These are phyloP conservation scores for Phaffomyces thermotolerans DNA, from an alignment of 805 yeast genomes.

Conservation along the genomic window DNA sequence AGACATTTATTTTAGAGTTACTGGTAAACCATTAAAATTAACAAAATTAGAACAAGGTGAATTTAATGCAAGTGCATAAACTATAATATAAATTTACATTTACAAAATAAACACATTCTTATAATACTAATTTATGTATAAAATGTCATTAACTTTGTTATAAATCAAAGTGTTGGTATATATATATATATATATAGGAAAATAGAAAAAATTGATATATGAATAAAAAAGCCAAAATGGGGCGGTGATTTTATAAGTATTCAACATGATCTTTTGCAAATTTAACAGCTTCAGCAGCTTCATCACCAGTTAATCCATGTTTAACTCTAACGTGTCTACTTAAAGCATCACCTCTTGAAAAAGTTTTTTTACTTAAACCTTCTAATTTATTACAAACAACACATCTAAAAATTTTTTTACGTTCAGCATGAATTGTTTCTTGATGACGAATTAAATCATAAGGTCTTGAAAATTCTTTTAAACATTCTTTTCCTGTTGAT, in stretches of 20 bases:
- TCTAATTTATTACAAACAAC: conserved; percentile 57
- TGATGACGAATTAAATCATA: conserved; percentile 93
- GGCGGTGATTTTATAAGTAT: conserved; percentile 28
- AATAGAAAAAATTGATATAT: too few species aligned
- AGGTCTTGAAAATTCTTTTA: conserved; percentile 83
- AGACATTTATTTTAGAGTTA: conserved; percentile 85
- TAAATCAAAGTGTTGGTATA: too few species aligned
- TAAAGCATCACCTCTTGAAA: conserved; percentile 89
- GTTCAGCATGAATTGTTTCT: conserved; percentile 89
- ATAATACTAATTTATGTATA: background rate
- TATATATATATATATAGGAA: too few species aligned
- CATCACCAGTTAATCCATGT: conserved; percentile 63
- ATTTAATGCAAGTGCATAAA: conserved; percentile 20
- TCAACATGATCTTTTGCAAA: conserved; percentile 76
- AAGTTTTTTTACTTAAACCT: conserved; percentile 55
- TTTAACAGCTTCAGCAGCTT: conserved; percentile 64
- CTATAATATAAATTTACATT: background rate
- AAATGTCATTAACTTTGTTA: background rate
- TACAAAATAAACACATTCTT: background rate
- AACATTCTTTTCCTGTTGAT: conserved; percentile 55
- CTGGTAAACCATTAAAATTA: conserved; percentile 75
- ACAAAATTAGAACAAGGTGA: conserved; percentile 22
- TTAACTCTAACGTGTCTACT: conserved; percentile 90
- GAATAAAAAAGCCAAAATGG: too few species aligned
- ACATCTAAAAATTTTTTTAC: conserved; percentile 80